Base-by-base conservation (phyloP, 208 protist genomes). In the Trypanosoma theileri region DNA sequence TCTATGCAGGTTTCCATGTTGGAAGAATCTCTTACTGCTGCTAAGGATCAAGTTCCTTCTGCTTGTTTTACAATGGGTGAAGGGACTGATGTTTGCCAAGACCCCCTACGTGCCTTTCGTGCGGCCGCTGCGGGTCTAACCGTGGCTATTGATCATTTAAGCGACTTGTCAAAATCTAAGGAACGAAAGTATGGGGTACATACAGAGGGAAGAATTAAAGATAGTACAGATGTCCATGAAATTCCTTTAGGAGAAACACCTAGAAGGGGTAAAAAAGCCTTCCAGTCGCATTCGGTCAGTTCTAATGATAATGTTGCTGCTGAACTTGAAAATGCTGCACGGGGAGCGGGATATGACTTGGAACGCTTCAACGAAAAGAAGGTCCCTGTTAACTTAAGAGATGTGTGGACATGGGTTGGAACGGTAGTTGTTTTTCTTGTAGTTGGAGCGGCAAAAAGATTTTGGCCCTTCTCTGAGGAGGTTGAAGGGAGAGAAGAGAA, bases 371-470 rank as follows among this genome's bases (percentile, higher is more conserved):
- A 35, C 45, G 64, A 52, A 11, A 16, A 61, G 3, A 4, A 22
- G n/a, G 21, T 24, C 44, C 44, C 41, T 24, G 44, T 60, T 44
- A 45, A 61, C 14, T 16, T 69, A 35, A 14, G 16, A 24, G 54
- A 13, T 24, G 19, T 41, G 21, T 69, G 52, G 64, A 59, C 53
- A 3, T 61, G 52, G 52, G 44, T 61, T 61, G 64, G 40, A 45
- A 60, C 64, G 13, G 12, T 69, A 55, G 3, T 69, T 55, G 2
- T 41, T 17, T 52, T 69, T 48, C 17, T 54, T 51, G 9, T 41
- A 42, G 41, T 50, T 19, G 24, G 40, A 1, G 52, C 35, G 11
- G 8, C 4, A 4, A 61, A 54, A 22, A 51, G 21, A n/a, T 12
- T 61, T 12, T 52, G 35, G 28, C 28, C 13, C 14, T 14, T 48